Conservation (phyloP, 2,329 filamentous ascomycete species). For the Immersiporthe knoxdaviesiana region DNA sequence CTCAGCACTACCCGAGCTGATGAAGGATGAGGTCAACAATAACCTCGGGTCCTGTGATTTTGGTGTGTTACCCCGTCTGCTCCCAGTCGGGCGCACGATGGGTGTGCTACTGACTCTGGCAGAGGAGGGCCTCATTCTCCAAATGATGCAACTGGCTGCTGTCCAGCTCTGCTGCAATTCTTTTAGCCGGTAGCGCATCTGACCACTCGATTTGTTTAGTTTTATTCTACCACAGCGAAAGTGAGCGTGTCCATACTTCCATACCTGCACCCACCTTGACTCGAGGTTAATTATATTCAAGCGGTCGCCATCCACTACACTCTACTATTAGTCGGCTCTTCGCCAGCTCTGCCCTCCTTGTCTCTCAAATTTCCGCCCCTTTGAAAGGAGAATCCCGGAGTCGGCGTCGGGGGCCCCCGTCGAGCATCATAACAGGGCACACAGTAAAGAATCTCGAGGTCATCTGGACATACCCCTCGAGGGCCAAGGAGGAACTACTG, state of each 20-base stretch:
- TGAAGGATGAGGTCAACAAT: background rate
- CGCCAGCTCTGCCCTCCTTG: background rate
- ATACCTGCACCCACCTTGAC: background rate
- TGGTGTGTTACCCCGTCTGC: background rate
- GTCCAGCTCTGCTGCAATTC: background rate
- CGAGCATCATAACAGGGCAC: background rate
- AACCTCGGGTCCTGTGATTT: background rate
- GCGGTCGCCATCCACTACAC: background rate
- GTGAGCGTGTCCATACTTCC: background rate
- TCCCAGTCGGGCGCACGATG: background rate
- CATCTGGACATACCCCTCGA: background rate
- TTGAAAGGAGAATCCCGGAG: too few relatives aligned
- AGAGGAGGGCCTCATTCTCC: background rate
- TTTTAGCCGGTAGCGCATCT: background rate
- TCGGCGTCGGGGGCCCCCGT: background rate
- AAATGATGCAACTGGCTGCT: background rate
- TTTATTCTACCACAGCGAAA: background rate
- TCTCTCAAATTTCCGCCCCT: background rate
- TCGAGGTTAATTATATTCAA: background rate
- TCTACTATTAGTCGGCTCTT: background rate
- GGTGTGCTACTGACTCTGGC: background rate
- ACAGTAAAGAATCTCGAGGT: background rate
- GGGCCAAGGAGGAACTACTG: background rate
- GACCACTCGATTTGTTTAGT: background rate
- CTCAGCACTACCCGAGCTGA: background rate